Evolutionary conservation across 164 flowering plant genomes (phyloP).

Genomic region (Chimonanthus praecox): DNA sequence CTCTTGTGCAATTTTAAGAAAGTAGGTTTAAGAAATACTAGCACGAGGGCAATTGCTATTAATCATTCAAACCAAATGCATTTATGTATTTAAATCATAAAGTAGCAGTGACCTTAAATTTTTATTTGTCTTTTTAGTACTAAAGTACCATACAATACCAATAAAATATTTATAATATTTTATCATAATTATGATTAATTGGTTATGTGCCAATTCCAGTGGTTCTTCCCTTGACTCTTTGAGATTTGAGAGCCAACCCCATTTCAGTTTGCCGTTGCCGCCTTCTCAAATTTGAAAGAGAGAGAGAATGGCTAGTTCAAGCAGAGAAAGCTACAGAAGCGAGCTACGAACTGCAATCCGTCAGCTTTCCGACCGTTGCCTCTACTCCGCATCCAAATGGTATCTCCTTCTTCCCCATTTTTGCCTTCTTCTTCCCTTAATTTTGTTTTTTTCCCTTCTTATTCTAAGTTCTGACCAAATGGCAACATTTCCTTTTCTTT

Average conservation of each 20-base stretch:
- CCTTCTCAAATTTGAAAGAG: not conserved
- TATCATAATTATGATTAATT: too few relatives aligned
- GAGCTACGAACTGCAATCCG: constrained; percentile 85
- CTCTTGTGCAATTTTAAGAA: too few relatives aligned
- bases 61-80: too few relatives aligned
- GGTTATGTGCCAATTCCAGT: too few relatives aligned
- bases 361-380: constrained; percentile 91
- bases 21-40: too few relatives aligned
- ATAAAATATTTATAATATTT: too few relatives aligned
- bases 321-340: constrained; percentile 55
- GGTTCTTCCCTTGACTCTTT: too few relatives aligned
- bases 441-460: not conserved
- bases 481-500: not conserved
- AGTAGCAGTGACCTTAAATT: too few relatives aligned
- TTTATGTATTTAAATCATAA: too few relatives aligned
- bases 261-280: constrained; percentile 1
- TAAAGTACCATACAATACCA: too few relatives aligned
- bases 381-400: constrained; percentile 96
- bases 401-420: constrained; percentile 16
- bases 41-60: too few relatives aligned
- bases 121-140: too few relatives aligned
- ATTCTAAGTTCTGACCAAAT: not conserved
- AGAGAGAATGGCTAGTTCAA: constrained; percentile 5
- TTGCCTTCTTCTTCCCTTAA: not conserved
- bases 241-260: not conserved